phyloP scores from a whole-genome alignment of 495 filamentous ascomycete genomes.

The Cetradonia linearis region DNA sequence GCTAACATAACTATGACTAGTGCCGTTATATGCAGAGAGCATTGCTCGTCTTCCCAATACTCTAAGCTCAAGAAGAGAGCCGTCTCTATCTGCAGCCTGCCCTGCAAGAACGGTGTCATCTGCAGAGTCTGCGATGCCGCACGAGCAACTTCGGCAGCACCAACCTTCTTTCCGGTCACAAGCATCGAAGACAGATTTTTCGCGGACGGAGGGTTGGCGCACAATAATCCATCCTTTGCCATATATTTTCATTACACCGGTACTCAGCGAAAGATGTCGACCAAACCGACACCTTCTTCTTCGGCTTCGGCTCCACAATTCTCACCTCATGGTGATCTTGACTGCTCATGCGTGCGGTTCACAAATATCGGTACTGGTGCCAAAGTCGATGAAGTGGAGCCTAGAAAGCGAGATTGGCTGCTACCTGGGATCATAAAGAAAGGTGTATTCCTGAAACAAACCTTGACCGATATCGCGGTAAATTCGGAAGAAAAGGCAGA shows the following conservation, averaged over 20 bases:
- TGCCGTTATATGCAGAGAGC: slow-evolving; percentile 5
- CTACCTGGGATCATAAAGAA: background rate
- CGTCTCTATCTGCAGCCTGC: slow-evolving; percentile 6
- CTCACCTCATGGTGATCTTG: slow-evolving; percentile 16
- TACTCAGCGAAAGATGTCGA: too few species aligned
- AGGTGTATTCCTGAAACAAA: slow-evolving; percentile 1
- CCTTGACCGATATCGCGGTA: background rate
- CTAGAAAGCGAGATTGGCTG: slow-evolving; percentile 1
- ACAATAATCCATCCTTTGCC: slow-evolving; percentile 1
- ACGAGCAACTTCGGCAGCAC: slow-evolving; percentile 7
- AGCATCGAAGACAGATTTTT: background rate
- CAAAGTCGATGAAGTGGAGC: slow-evolving; percentile 6
- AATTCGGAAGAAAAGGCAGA: background rate
- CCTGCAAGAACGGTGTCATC: background rate
- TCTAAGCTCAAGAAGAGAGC: background rate
- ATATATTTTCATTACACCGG: slow-evolving; percentile 1
- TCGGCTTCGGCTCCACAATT: background rate
- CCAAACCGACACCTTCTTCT: background rate
- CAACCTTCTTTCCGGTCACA: background rate
- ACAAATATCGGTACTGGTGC: slow-evolving; percentile 21
- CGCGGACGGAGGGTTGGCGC: background rate
- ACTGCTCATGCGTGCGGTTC: slow-evolving; percentile 19
- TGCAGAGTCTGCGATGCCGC: slow-evolving; percentile 3
- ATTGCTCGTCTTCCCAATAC: slow-evolving; percentile 5
- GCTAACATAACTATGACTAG: background rate